Evolutionary conservation across 768 basidiomycete species (phyloP).

Genomic region (Leccinellum albellum): DNA sequence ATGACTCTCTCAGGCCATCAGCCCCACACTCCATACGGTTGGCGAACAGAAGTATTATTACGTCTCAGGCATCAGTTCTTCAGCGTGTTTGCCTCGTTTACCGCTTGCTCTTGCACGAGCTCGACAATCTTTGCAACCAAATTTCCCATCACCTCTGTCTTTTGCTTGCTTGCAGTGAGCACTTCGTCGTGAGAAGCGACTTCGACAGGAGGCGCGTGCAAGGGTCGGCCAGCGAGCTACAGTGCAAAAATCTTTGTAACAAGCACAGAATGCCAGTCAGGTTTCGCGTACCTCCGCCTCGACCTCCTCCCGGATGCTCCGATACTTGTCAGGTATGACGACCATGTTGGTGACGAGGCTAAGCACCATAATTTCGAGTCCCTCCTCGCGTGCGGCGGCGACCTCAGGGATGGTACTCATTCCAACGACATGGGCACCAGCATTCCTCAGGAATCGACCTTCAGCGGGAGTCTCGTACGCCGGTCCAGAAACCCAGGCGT

Average conservation of each 20-base stretch:
- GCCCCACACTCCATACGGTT: too few relatives aligned
- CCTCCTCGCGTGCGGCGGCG: conserved; percentile 71
- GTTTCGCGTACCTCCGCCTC: conserved; percentile 59
- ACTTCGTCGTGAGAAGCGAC: conserved; percentile 81
- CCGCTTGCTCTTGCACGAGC: conserved; percentile 24
- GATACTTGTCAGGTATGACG: conserved; percentile 62
- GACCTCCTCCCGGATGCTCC: conserved; percentile 71
- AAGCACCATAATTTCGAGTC: conserved; percentile 70
- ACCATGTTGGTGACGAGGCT: conserved; percentile 87
- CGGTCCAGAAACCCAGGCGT: conserved; percentile 89
- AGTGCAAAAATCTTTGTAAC: not conserved
- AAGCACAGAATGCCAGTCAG: not conserved
- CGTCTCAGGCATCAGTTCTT: conserved; percentile 6
- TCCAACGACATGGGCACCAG: conserved; percentile 87
- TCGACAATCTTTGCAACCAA: conserved; percentile 67
- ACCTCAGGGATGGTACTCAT: conserved; percentile 95
- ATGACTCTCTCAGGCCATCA: too few relatives aligned
- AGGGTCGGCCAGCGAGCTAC: conserved; percentile 58
- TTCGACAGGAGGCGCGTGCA: conserved; percentile 38
- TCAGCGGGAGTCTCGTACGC: conserved; percentile 90
- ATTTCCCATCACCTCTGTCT: conserved; percentile 67
- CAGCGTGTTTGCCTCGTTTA: conserved; percentile 1
- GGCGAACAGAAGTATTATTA: not conserved
- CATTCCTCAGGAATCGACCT: conserved; percentile 66
- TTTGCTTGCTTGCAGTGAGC: conserved; percentile 56